These are phyloP conservation scores for Noccaea caerulescens DNA, from an alignment of 345 rosid species.

Conservation along the genomic window DNA sequence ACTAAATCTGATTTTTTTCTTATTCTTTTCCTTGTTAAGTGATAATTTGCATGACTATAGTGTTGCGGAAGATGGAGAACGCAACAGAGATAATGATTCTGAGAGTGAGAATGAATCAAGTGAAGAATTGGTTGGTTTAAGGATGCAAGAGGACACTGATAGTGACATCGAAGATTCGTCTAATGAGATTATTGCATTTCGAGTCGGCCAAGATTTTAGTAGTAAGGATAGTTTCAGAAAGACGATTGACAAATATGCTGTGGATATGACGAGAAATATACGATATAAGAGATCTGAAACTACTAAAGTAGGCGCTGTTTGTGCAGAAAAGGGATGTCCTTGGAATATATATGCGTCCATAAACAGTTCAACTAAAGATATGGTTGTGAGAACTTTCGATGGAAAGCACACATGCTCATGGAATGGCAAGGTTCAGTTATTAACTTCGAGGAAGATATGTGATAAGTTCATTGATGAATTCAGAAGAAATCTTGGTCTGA, in stretches of 20 bases:
- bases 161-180: neutral
- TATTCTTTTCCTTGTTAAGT: neutral
- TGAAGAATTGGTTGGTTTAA: neutral
- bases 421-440: slow-evolving; percentile 3
- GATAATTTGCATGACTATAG: neutral
- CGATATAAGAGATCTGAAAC: neutral
- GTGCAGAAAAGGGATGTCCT: neutral
- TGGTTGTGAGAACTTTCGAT: slow-evolving; percentile 8
- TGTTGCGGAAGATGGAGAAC: neutral
- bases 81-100: neutral
- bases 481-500: neutral
- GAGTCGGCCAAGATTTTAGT: neutral
- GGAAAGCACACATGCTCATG: slow-evolving; percentile 13
- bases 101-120: neutral
- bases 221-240: neutral
- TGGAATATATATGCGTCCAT: slow-evolving; percentile 2
- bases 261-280: neutral
- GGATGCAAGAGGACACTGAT: neutral
- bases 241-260: neutral
- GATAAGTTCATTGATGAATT: neutral
- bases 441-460: neutral
- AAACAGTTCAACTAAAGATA: neutral
- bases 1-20: neutral
- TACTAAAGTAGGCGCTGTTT: neutral
- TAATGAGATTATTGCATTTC: neutral